These are phyloP conservation scores for Pseudocercospora fuligena DNA, from an alignment of 2,329 filamentous ascomycete species.

Conservation along the genomic window DNA sequence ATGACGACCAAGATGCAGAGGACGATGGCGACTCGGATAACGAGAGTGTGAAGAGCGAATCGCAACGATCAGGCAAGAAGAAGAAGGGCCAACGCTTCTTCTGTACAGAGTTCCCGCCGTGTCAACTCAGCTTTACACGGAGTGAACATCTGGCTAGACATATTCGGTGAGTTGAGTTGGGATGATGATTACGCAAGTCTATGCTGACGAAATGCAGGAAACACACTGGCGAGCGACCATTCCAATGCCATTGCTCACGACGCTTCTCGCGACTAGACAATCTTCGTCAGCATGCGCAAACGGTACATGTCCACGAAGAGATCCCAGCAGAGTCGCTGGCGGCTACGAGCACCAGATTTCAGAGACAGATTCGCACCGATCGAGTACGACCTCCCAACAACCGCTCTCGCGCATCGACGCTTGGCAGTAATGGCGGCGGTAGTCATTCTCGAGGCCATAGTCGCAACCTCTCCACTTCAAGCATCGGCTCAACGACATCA, in stretches of 20 bases:
- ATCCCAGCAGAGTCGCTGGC: slow-evolving; percentile 93
- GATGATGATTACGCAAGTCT: neutral
- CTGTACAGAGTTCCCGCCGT: slow-evolving; percentile 93
- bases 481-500: slow-evolving; percentile 76
- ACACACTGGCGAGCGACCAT: slow-evolving; percentile 95
- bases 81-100: slow-evolving; percentile 97
- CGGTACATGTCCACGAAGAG: slow-evolving; percentile 95
- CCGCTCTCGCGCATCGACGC: slow-evolving; percentile 76
- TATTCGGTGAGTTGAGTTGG: slow-evolving; percentile 69
- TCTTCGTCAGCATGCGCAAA: slow-evolving; percentile 93
- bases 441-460: slow-evolving; percentile 78
- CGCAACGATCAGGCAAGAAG: slow-evolving; percentile 85
- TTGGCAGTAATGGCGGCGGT: slow-evolving; percentile 65
- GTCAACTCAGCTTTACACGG: slow-evolving; percentile 90
- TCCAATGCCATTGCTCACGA: slow-evolving; percentile 92
- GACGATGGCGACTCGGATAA: slow-evolving; percentile 59
- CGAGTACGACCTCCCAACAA: slow-evolving; percentile 74
- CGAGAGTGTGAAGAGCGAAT: slow-evolving; percentile 58
- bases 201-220: slow-evolving; percentile 64
- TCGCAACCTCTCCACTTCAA: slow-evolving; percentile 84
- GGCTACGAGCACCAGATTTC: slow-evolving; percentile 88
- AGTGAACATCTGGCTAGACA: slow-evolving; percentile 95
- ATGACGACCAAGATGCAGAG: slow-evolving; percentile 74
- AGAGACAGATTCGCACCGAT: slow-evolving; percentile 88
- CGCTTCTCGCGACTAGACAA: slow-evolving; percentile 95